Conservation (phyloP, 1,139 yeast species). For the Suzukiozyma palmioleophila region DNA sequence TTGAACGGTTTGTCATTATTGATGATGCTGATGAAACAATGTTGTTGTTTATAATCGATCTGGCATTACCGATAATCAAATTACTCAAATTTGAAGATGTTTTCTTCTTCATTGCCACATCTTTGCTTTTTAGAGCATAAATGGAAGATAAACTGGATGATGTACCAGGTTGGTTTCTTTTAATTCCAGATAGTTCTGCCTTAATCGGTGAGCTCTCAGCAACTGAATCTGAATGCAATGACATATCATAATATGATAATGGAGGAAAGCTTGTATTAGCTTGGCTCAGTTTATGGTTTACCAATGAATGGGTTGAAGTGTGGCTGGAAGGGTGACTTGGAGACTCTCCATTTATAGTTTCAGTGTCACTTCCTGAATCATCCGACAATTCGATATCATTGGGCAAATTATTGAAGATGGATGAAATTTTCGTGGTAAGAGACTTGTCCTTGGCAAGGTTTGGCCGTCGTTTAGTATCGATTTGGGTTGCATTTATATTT, state of each 20-base stretch:
- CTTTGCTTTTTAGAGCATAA: conserved; percentile 24
- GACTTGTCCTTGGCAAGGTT: conserved; percentile 6
- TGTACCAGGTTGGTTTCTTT: conserved; percentile 5
- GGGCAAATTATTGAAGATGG: conserved; percentile 44
- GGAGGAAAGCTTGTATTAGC: conserved; percentile 4
- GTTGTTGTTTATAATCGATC: conserved; percentile 28
- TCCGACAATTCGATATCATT: conserved; percentile 48
- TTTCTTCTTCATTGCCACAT: conserved; percentile 21
- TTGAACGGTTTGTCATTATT: conserved; percentile 15
- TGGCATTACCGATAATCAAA: conserved; percentile 38
- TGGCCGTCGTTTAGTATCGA: conserved; percentile 2
- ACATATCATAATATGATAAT: conserved; percentile 16
- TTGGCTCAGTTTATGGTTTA: not conserved
- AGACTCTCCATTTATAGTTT: conserved; percentile 22
- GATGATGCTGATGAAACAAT: conserved; percentile 31
- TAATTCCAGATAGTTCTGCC: conserved; percentile 17
- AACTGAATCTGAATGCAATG: conserved; percentile 25
- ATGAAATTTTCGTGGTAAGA: conserved; percentile 27
- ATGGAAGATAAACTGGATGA: conserved; percentile 44
- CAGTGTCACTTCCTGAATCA: conserved; percentile 44
- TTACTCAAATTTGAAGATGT: conserved; percentile 30
- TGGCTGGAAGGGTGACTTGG: conserved; percentile 10
- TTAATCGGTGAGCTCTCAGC: conserved; percentile 29
- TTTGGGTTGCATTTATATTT: conserved; percentile 19
- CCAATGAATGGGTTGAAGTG: not conserved